Base-by-base conservation (phyloP, 768 basidiomycete genomes). In the Panaeolus cyanescens region DNA sequence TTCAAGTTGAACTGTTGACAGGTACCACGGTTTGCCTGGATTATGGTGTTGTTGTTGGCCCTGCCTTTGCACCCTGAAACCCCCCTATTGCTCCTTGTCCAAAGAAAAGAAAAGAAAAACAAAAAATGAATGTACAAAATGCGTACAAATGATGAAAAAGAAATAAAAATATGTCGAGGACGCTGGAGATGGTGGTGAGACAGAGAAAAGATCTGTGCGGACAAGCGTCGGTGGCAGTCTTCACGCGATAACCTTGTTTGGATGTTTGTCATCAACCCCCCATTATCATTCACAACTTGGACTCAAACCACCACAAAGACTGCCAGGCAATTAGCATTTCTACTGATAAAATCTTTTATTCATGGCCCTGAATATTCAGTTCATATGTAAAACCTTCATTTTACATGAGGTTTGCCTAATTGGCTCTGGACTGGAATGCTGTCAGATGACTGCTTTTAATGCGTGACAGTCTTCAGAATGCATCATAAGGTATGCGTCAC, bases 261-360 rank as follows among this genome's bases (percentile, higher is more conserved):
- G 62, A 62, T 62, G 62, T 62, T 62, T 62, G 62, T 62, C 62
- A 62, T 53, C 34, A 54, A 33, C 62, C 42, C 30, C 6, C 39
- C 12, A 5, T 39, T 39, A 17, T 22, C 19, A 3, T 25, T 20
- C 25, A 20, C 10, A 25, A 13, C 45, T n/a, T n/a, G n/a, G 40
- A 36, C 37, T 34, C 33, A 10, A 13, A 42, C 19, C 19, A 42
- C 19, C 39, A 42, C 19, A 42, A 22, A 42, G 39, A 42, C 39
- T 19, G 39, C 39, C 39, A 42, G 39, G 19, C 19, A 42, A 42
- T 22, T 42, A 42, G 39, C n/a, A 42, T 2, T 42, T 34, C 17
- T 42, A 20, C 39, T 42, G 39, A 22, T 7, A 42, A 42, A 20
- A 5, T 4, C 19, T 42, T 5, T 42, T 22, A 42, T 42, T 42